Conservation (phyloP, 352 stramenopile species). For the Globisporangium iwayamae region DNA sequence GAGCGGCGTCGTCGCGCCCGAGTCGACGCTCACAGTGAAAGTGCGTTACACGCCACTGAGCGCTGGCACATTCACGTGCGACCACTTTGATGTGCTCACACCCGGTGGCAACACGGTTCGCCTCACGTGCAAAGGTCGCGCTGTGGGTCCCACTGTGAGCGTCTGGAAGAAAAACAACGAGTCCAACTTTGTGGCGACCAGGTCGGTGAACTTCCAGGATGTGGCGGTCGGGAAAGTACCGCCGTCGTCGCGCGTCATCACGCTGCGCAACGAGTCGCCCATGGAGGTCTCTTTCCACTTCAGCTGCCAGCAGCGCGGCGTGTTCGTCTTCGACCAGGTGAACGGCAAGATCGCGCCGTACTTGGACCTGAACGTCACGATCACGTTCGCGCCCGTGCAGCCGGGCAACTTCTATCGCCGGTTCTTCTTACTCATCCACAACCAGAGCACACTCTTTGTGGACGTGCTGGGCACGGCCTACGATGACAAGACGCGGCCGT, state of each 20-base stretch:
- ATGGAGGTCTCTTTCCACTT: slow-evolving; percentile 79
- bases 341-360: slow-evolving; percentile 78
- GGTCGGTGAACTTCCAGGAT: slow-evolving; percentile 90
- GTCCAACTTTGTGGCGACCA: slow-evolving; percentile 63
- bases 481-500: slow-evolving; percentile 85
- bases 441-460: slow-evolving; percentile 82
- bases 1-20: slow-evolving; percentile 63
- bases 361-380: slow-evolving; percentile 72
- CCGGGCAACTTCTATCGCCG: slow-evolving; percentile 90
- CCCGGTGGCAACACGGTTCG: slow-evolving; percentile 83
- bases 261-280: slow-evolving; percentile 77
- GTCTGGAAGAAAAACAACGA: slow-evolving; percentile 83
- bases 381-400: slow-evolving; percentile 76
- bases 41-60: slow-evolving; percentile 81
- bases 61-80: slow-evolving; percentile 85
- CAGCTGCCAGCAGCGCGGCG: slow-evolving; percentile 57
- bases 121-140: slow-evolving; percentile 69
- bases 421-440: slow-evolving; percentile 82
- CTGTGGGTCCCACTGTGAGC: slow-evolving; percentile 55
- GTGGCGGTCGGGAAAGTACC: slow-evolving; percentile 47
- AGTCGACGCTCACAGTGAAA: slow-evolving; percentile 63
- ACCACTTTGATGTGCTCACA: slow-evolving; percentile 89
- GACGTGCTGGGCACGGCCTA: slow-evolving; percentile 89
- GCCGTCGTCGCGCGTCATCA: slow-evolving; percentile 65
- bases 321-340: slow-evolving; percentile 85